Base-by-base conservation (phyloP, 331 rosid species). In the Acacia pycnantha region DNA sequence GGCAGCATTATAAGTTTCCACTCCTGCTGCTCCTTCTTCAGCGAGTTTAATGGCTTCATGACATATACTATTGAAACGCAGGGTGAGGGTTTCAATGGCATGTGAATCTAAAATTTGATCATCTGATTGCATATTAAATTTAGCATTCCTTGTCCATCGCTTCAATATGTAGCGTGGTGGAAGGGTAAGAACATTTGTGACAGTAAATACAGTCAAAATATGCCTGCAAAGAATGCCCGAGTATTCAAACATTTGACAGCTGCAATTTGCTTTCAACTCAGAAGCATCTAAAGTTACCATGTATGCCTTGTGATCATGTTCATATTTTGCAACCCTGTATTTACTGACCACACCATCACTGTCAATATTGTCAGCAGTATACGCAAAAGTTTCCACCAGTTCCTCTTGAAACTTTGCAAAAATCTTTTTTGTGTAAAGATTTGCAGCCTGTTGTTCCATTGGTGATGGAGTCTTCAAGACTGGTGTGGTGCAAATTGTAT, bases 171-270 rank as follows among this genome's bases (percentile, higher is more conserved):
- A 93, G 84, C 85, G 90, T 0, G 85, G 72, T 54, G 97, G 97
- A 82, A 93, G 92, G 77, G 94, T 90, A 77, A 93, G 97, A 81
- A 90, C 97, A 77, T 90, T 93, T 67, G 97, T 93, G 12, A 93
- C 97, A 9, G 92, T 89, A 80, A 91, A 91, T 78, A 93, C 95
- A 58, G 97, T 88, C 85, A 93, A 87, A 85, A 93, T 86, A 86
- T 88, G 96, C 75, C 95, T 87, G 65, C 97, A 93, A 33, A 93
- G 87, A 78, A 93, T 74, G 72, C 96, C 97, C 0, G 89, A 87
- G 81, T 89, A 91, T 84, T 93, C 97, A 83, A 93, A 93, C 97
- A 93, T 93, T 82, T 91, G 96, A 83, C 92, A 93, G 81, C 97
- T 93, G 83, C 96, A 93, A 79, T 80, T 82, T 9, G 90, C 94